A percentile compares a stretch with the other conserved stretches of the same genome.
These are phyloP conservation scores for Cyclospora cayetanensis DNA, from an alignment of 169 alveolate species.

Conservation along the genomic window DNA sequence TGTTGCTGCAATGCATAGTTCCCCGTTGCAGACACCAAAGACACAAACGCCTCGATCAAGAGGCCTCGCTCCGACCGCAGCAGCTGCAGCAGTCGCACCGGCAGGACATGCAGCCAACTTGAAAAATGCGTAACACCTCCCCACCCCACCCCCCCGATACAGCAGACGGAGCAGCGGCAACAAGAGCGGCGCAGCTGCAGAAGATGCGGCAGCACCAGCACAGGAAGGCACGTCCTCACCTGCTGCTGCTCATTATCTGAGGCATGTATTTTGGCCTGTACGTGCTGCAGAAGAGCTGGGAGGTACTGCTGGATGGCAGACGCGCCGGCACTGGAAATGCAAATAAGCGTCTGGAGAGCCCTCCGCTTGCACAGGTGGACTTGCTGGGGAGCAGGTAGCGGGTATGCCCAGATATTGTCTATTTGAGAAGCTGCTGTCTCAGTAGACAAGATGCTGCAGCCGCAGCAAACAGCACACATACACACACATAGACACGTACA, in stretches of 20 bases:
- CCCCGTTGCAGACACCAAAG: slow-evolving; percentile 40
- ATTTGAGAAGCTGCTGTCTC: neutral
- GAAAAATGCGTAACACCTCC: neutral
- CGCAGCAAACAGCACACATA: too few relatives aligned
- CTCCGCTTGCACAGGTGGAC: slow-evolving; percentile 45
- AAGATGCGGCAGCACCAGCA: neutral
- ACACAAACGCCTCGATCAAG: slow-evolving; percentile 61
- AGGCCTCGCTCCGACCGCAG: slow-evolving; percentile 58
- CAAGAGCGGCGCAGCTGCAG: neutral
- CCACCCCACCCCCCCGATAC: neutral
- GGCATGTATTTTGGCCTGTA: slow-evolving; percentile 23
- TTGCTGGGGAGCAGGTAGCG: slow-evolving; percentile 55
- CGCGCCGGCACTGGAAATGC: neutral
- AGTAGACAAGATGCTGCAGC: slow-evolving; percentile 28
- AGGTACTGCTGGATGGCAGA: slow-evolving; percentile 13
- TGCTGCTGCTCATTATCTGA: neutral
- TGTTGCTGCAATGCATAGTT: slow-evolving; percentile 50
- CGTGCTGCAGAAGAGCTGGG: slow-evolving; percentile 62
- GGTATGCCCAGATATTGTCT: slow-evolving; percentile 6
- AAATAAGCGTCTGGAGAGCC: slow-evolving; percentile 53
- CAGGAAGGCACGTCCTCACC: neutral
- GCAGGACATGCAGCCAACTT: neutral
- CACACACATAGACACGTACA: too few relatives aligned
- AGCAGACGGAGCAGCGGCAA: slow-evolving; percentile 18
- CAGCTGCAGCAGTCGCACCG: slow-evolving; percentile 18